A percentile compares a stretch with the other conserved stretches of the same genome.
Conservation (phyloP, 495 filamentous ascomycete species). For the Sordaria brevicollis region DNA sequence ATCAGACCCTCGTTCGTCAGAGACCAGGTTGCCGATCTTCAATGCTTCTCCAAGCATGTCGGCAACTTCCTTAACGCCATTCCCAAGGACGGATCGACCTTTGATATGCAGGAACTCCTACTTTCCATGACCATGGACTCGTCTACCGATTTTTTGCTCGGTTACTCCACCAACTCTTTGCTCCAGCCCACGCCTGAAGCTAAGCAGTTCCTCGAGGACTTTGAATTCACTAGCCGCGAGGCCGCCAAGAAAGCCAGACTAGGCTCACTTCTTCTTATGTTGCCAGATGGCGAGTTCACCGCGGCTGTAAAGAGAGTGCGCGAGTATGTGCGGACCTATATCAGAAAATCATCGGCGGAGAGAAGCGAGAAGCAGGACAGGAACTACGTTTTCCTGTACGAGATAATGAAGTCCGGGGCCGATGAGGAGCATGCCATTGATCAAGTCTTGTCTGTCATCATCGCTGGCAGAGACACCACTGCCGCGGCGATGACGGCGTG, state of each 20-base stretch:
- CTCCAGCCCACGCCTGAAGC: slow-evolving; percentile 21
- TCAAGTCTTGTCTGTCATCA: slow-evolving; percentile 42
- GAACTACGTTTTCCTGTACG: slow-evolving; percentile 42
- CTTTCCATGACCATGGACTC: slow-evolving; percentile 55
- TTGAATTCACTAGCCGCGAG: slow-evolving; percentile 27
- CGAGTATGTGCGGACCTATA: slow-evolving; percentile 29
- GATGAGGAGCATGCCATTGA: slow-evolving; percentile 27
- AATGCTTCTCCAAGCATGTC: slow-evolving; percentile 48
- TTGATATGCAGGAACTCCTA: slow-evolving; percentile 53
- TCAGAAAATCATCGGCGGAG: slow-evolving; percentile 23
- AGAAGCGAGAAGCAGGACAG: slow-evolving; percentile 9
- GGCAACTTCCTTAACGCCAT: slow-evolving; percentile 39
- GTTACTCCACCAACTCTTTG: slow-evolving; percentile 28
- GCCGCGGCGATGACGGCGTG: slow-evolving; percentile 46
- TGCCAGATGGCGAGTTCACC: slow-evolving; percentile 38
- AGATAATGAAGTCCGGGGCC: slow-evolving; percentile 31
- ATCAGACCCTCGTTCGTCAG: slow-evolving; percentile 39
- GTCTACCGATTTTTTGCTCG: slow-evolving; percentile 52
- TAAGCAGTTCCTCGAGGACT: slow-evolving; percentile 25
- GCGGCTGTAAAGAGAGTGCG: slow-evolving; percentile 31
- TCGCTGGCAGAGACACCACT: slow-evolving; percentile 53
- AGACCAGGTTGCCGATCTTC: slow-evolving; percentile 40
- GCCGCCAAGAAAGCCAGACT: slow-evolving; percentile 37
- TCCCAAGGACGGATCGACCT: slow-evolving; percentile 25
- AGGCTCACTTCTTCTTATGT: slow-evolving; percentile 41